Evolutionary conservation across 208 protist genomes (phyloP).

Genomic region (Leishmania tarentolae): DNA sequence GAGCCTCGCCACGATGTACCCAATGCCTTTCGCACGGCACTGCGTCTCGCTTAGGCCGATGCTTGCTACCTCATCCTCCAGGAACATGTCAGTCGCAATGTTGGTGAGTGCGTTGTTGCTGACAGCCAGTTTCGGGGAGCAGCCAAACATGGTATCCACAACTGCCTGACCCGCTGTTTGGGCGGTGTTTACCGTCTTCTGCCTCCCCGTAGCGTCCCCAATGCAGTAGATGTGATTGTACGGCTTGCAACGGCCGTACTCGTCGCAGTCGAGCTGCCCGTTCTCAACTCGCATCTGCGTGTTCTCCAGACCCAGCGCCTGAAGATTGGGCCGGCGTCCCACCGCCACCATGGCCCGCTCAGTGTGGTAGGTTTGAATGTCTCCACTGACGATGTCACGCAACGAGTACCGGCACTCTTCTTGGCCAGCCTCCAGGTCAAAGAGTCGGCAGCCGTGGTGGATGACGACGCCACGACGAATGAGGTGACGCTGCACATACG

Average conservation of each 20-base stretch:
- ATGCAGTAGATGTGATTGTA: conserved; percentile 80
- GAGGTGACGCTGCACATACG: conserved; percentile 49
- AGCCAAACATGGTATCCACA: conserved; percentile 69
- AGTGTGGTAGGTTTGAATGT: conserved; percentile 49
- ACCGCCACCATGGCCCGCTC: conserved; percentile 65
- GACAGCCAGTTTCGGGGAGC: conserved; percentile 23
- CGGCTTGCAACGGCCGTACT: conserved; percentile 54
- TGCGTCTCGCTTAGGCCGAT: conserved; percentile 74
- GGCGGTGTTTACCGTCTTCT: conserved; percentile 47
- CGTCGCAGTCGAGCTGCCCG: conserved; percentile 46
- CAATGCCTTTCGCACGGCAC: conserved; percentile 44
- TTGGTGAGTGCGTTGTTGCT: conserved; percentile 34
- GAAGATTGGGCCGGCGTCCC: conserved; percentile 55
- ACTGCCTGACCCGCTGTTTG: conserved; percentile 49
- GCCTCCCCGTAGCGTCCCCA: conserved; percentile 47
- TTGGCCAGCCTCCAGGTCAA: conserved; percentile 47
- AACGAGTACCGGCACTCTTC: conserved; percentile 55
- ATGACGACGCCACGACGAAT: conserved; percentile 49
- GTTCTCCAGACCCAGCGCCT: conserved; percentile 59
- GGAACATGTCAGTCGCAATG: conserved; percentile 53
- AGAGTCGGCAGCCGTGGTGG: conserved; percentile 54
- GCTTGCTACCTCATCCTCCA: conserved; percentile 64
- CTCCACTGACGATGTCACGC: conserved; percentile 34
- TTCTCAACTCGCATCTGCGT: conserved; percentile 51
- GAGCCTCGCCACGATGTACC: conserved; percentile 58